Conservation (phyloP, 2,329 filamentous ascomycete species). For the Clonostachys sp. region DNA sequence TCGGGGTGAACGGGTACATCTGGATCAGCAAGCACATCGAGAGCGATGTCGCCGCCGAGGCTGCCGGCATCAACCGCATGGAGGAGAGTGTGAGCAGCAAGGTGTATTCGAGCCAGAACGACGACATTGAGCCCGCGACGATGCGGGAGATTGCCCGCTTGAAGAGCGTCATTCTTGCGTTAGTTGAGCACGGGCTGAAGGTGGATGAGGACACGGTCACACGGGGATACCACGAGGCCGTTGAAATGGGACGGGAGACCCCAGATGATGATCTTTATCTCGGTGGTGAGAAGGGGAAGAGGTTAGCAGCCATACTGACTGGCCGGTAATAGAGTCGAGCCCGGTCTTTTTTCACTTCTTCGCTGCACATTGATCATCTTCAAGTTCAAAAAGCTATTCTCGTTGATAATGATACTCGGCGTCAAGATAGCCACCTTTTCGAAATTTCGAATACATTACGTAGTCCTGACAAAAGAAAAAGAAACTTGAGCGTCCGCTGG, state of each 20-base stretch:
- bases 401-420: too few species aligned
- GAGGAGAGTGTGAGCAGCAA: constrained; percentile 82
- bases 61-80: constrained; percentile 70
- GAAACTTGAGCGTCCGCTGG: too few species aligned
- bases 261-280: constrained; percentile 56
- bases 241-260: constrained; percentile 66
- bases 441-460: too few species aligned
- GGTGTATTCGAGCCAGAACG: constrained; percentile 95
- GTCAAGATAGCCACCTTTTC: too few species aligned
- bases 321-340: neutral
- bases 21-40: constrained; percentile 87
- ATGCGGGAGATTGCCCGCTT: constrained; percentile 86
- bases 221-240: constrained; percentile 74
- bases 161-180: constrained; percentile 72
- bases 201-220: constrained; percentile 90
- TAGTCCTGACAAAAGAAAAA: too few species aligned
- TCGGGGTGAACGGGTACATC: constrained; percentile 96
- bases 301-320: constrained; percentile 35
- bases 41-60: constrained; percentile 42
- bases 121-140: constrained; percentile 70
- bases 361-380: too few species aligned
- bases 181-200: constrained; percentile 76
- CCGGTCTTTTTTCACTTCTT: too few species aligned
- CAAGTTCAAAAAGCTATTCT: too few species aligned
- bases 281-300: constrained; percentile 50